These are phyloP conservation scores for Grammothele lineata DNA, from an alignment of 768 basidiomycete genomes.

Conservation along the genomic window DNA sequence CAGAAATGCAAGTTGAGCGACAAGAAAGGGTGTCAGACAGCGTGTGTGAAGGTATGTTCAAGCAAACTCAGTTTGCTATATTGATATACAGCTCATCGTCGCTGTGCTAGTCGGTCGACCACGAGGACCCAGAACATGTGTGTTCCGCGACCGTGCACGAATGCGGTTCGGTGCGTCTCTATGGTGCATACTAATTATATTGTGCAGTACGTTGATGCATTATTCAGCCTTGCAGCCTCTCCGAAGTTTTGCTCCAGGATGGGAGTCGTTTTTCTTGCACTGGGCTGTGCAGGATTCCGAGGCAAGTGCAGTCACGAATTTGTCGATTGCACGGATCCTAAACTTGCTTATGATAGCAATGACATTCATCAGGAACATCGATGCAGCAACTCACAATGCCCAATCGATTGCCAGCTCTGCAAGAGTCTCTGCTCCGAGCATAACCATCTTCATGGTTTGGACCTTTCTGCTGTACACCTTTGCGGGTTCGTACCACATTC, in stretches of 20 bases:
- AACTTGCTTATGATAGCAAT: conserved; percentile 32
- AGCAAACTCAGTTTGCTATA: not conserved
- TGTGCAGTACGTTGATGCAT: no score
- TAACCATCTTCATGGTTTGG: conserved; percentile 52
- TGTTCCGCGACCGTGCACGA: conserved; percentile 51
- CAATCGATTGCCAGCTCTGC: conserved; percentile 51
- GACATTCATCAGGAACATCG: conserved; percentile 40
- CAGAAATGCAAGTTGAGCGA: conserved; percentile 41
- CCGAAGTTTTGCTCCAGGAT: conserved; percentile 25
- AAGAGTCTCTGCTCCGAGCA: conserved; percentile 44
- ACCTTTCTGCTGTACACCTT: conserved; percentile 39
- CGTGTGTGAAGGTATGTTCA: conserved; percentile 56
- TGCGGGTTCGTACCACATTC: no score
- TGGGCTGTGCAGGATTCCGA: no score
- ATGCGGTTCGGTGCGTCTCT: conserved; percentile 50
- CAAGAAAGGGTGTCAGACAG: conserved; percentile 45
- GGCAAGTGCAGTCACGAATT: not conserved
- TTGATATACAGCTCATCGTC: no score
- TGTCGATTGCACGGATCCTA: no score
- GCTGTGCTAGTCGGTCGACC: conserved; percentile 41
- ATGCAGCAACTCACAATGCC: conserved; percentile 52
- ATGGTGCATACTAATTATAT: no score
- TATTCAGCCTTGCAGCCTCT: conserved; percentile 44
- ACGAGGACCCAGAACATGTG: conserved; percentile 44
- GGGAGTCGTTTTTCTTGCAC: no score